Base-by-base conservation (phyloP, 768 basidiomycete species). In the Leccinum disarticulatum region DNA sequence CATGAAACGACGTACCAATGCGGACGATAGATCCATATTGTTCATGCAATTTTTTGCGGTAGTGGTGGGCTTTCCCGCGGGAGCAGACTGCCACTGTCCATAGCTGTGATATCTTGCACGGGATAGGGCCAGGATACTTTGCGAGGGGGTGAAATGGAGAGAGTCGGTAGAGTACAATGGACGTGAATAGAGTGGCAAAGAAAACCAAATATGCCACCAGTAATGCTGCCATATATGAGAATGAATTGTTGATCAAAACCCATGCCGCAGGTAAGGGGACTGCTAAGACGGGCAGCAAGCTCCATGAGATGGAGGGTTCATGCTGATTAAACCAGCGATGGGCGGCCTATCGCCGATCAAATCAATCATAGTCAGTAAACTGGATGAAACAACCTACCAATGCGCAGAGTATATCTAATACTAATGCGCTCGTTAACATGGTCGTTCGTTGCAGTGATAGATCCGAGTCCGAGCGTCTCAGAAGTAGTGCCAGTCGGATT, bases 141-240 rank as follows among this genome's bases (percentile, higher is more conserved):
- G 77, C 74, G 25, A 77, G 72, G 27, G 77, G 76, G 33, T 78
- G 77, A 58, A 67, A 71, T 5, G 76, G 68, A 2, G 77, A 78
- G n/a, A 78, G 60, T 36, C 77, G 76, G 63, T 77, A 77, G 5
- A 65, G 38, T 4, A 66, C 58, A 31, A 76, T 74, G 1, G 77
- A 76, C 6, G 47, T 30, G 33, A 65, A 61, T 3, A 74, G 49
- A 6, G 67, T 61, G 13, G 38, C 11, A 31, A 73, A 61, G 47
- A 70, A 70, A 41, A 54, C 25, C 14, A 38, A 35, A 51, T 67
- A 73, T 2, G 58, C 59, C 27, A 14, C 27, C 19, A 70, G 33
- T 52, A 64, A 4, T 6, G 68, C 55, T 1, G 5, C 27, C 19
- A 7, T 30, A 41, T 59, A 57, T 28, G 68, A 52, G 36, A 58